Base-by-base conservation (phyloP, 495 filamentous ascomycete species). In the Lepraria neglecta region DNA sequence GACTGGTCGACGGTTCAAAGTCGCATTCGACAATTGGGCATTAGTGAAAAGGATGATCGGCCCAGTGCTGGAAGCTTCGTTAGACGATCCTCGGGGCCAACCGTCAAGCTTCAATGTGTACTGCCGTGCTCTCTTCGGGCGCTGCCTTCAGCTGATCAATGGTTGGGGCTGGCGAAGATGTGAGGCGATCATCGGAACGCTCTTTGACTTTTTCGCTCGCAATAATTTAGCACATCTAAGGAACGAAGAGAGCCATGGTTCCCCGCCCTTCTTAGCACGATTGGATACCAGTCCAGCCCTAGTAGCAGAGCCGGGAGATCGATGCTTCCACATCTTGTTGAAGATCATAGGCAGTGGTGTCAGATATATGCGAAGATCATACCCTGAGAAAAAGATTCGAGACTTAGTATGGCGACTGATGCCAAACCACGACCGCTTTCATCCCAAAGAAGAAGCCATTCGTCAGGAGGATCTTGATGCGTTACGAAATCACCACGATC, bases 271-370 rank as follows among this genome's bases (percentile, higher is more conserved):
- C 64, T 82, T 97, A 6, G 84, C 90, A 57, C 72, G 86, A 50
- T 84, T 97, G 3, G 79, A 85, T 55, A 67, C 73, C 30, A 75
- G 77, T 17, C 89, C 87, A 9, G 76, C 76, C 1, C 71, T 96
- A 17, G 75, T 79, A 14, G 71, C 87, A 38, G 76, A 80, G 51
- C 72, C 81, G 6, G 84, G 85, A 31, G 94, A 98, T 67, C 81
- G 82, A n/a, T 89, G 90, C 62, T 98, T 98, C 65, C 88, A 95
- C 70, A 86, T 96, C n/a, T 84, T 96, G 59, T 78, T 97, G 47
- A 98, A 98, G 68, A 83, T 90, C 24, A 74, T 96, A 47, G 91
- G 81, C 17, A 72, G 84, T 63, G 85, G 85, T 11, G 78, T 97
- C 35, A 80, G 80, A 35, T 79, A 82, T 14, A 74, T 95, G 60